These are phyloP conservation scores for Pisolithus orientalis DNA, from an alignment of 768 basidiomycete genomes.

Conservation along the genomic window DNA sequence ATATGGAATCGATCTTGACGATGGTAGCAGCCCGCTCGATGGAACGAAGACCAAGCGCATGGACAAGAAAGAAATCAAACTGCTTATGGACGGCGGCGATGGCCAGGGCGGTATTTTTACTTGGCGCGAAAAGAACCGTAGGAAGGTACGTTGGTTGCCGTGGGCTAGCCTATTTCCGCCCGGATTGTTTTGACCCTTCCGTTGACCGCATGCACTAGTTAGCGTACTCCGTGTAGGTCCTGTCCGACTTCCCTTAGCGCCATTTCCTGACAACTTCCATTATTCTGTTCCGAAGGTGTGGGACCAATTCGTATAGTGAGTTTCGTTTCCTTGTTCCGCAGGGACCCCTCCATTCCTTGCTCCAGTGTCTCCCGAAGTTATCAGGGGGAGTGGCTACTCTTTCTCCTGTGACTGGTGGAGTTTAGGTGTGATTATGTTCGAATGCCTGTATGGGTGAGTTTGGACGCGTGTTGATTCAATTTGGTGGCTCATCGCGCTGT, in stretches of 20 bases:
- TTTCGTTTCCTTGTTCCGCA: slow-evolving; percentile 23
- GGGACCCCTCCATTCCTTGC: slow-evolving; percentile 13
- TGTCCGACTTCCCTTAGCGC: slow-evolving; percentile 10
- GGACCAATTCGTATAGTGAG: slow-evolving; percentile 84
- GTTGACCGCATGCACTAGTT: slow-evolving; percentile 41
- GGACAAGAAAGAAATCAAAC: slow-evolving; percentile 76
- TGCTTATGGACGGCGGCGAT: slow-evolving; percentile 76
- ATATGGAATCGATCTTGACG: slow-evolving; percentile 93
- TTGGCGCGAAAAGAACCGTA: slow-evolving; percentile 90
- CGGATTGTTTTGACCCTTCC: slow-evolving; percentile 17
- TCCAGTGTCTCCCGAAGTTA: slow-evolving; percentile 85
- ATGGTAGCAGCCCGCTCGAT: slow-evolving; percentile 57
- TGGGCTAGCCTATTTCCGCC: slow-evolving; percentile 26
- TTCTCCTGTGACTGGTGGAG: slow-evolving; percentile 99
- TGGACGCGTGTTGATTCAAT: slow-evolving; percentile 22
- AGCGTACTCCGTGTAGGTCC: slow-evolving; percentile 80
- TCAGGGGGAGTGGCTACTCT: slow-evolving; percentile 86
- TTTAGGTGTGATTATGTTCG: slow-evolving; percentile 94
- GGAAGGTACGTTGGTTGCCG: slow-evolving; percentile 56
- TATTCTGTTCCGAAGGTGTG: slow-evolving; percentile 50
- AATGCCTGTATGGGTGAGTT: slow-evolving; percentile 85
- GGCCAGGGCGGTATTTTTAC: slow-evolving; percentile 85
- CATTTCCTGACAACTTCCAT: slow-evolving; percentile 22
- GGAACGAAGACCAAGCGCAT: slow-evolving; percentile 72
- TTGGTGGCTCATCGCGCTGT: slow-evolving; percentile 17